phyloP scores from a whole-genome alignment of 768 basidiomycete species.

The Auriscalpium vulgare region DNA sequence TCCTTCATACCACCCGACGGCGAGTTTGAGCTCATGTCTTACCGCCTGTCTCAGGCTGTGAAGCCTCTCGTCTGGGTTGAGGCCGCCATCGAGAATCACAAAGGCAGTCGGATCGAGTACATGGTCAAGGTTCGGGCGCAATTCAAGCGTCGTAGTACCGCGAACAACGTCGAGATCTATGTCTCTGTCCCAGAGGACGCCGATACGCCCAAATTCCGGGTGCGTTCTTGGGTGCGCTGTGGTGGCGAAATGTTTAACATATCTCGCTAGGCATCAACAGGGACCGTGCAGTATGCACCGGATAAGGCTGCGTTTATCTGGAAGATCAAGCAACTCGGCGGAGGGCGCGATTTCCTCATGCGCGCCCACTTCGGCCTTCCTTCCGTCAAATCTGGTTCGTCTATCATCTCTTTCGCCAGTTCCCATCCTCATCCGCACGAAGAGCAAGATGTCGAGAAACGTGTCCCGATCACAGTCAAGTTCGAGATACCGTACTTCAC shows the following conservation, averaged over 20 bases:
- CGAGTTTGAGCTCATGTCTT: conserved; percentile 98
- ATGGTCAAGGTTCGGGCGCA: conserved; percentile 95
- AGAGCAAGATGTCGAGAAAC: conserved; percentile 79
- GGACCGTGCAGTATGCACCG: conserved; percentile 92
- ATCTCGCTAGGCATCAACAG: conserved; percentile 65
- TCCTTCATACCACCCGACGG: conserved; percentile 99
- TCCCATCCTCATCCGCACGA: neutral
- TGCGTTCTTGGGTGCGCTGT: conserved; percentile 28
- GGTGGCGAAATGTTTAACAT: neutral
- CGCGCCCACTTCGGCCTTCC: conserved; percentile 96
- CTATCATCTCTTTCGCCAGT: neutral
- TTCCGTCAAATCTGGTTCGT: conserved; percentile 81
- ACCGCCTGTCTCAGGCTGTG: conserved; percentile 91
- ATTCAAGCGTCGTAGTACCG: conserved; percentile 93
- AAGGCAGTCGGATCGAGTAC: conserved; percentile 89
- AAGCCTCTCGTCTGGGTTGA: conserved; percentile 98
- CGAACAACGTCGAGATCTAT: conserved; percentile 97
- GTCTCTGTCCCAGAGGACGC: conserved; percentile 99
- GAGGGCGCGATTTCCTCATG: conserved; percentile 95
- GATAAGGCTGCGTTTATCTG: conserved; percentile 98
- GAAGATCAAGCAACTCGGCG: conserved; percentile 98
- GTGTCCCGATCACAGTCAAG: conserved; percentile 92
- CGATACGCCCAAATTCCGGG: conserved; percentile 94
- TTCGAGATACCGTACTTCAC: conserved; percentile 99
- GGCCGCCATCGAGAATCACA: conserved; percentile 90